Conservation (phyloP, 495 filamentous ascomycete species). For the Hypoxylon trugodes region DNA sequence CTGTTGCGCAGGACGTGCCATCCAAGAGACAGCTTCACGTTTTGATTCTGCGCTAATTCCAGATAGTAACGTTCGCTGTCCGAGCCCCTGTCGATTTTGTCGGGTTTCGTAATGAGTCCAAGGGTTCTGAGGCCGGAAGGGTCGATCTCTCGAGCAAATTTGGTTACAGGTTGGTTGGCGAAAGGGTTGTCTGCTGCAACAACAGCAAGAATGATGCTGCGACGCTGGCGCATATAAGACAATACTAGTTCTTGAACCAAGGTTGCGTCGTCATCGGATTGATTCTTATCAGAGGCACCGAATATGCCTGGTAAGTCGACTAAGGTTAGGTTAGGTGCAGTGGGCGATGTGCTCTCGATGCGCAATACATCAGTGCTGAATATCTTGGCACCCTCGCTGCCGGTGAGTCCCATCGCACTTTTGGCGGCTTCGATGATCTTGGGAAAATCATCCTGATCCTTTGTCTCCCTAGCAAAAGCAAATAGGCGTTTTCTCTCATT, state of each 20-base stretch:
- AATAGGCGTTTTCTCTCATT: conserved; percentile 41
- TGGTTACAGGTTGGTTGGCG: conserved; percentile 59
- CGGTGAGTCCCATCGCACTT: conserved; percentile 47
- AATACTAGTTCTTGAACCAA: conserved; percentile 55
- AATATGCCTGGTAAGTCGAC: conserved; percentile 66
- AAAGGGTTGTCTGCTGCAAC: conserved; percentile 60
- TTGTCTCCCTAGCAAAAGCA: conserved; percentile 47
- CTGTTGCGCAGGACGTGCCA: conserved; percentile 62
- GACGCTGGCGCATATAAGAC: conserved; percentile 56
- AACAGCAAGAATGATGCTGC: conserved; percentile 62
- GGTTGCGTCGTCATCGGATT: conserved; percentile 50
- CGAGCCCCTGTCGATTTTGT: conserved; percentile 51
- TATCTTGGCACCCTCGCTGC: conserved; percentile 26
- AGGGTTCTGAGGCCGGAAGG: conserved; percentile 52
- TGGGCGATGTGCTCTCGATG: conserved; percentile 61
- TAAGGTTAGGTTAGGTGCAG: conserved; percentile 60
- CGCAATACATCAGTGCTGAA: conserved; percentile 59
- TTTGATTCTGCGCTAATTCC: conserved; percentile 54
- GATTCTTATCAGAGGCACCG: conserved; percentile 52
- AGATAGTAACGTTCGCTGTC: conserved; percentile 52
- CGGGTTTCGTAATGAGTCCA: conserved; percentile 63
- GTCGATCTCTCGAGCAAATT: conserved; percentile 52
- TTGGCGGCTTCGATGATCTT: conserved; percentile 57
- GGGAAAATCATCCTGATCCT: conserved; percentile 46
- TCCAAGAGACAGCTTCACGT: conserved; percentile 55